Base-by-base conservation (phyloP, 768 basidiomycete genomes). In the Tephrocybe sp. region DNA sequence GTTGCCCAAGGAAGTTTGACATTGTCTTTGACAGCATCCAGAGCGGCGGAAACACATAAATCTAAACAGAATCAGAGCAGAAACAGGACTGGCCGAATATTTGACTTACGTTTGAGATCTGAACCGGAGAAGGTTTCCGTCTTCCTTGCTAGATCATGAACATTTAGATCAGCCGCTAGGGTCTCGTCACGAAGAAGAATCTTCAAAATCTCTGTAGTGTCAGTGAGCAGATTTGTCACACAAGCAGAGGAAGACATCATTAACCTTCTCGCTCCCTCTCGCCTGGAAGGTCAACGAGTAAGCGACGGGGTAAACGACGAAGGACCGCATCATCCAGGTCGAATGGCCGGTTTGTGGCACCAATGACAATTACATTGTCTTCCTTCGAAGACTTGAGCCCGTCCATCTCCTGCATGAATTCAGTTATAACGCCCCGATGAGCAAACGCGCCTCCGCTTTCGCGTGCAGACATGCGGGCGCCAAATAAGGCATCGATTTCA, bases 391-490 rank as follows among this genome's bases (percentile, higher is more conserved):
- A 80, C 63, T 84, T 88, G 50, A 98, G 70, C 2, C 94, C 94
- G 60, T 98, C 94, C 93, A 98, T 96, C 64, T 96, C 92, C 62
- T 91, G 89, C 90, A 94, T 92, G 65, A 92, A 92, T 66, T 94
- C 89, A 9, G 91, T 93, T 63, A 91, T 87, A 44, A 95, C 83
- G 37, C 91, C 88, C 32, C 92, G 77, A 60, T 96, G 92, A 5
- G 92, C 91, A 59, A 88, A 78, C 11, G 83, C 83, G 47, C 92
- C 84, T 8, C 87, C 89, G 32, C 84, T 84, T 44, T 89, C 87
- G 9, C 87, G 78, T 3, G 80, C 78, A 13, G 89, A 86, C 60
- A 83, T 77, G 18, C 94, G 85, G 35, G 92, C 90, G 32, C 91
- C 89, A 58, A 97, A 92, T 4, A 98, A 78, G 1, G 94, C 89